These are phyloP conservation scores for Hibiscus mutabilis DNA, from an alignment of 345 rosid genomes.

Conservation along the genomic window DNA sequence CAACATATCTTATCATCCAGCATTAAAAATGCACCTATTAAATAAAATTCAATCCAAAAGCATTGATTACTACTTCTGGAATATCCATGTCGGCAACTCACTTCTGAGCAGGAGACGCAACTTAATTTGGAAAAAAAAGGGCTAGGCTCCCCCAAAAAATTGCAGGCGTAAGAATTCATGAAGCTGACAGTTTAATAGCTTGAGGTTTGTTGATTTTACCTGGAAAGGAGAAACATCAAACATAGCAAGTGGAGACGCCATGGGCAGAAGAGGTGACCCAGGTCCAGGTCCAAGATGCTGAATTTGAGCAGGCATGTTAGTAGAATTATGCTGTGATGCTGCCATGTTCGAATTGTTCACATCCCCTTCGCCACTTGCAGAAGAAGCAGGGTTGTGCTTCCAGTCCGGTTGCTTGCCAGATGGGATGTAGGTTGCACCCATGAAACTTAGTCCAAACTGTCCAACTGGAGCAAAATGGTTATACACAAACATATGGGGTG, in stretches of 20 bases:
- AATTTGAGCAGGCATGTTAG: constrained; percentile 53
- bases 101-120: background rate
- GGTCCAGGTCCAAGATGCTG: constrained; percentile 72
- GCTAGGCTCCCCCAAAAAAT: background rate
- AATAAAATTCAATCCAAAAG: background rate
- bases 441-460: constrained; percentile 92
- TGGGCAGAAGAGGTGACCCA: constrained; percentile 62
- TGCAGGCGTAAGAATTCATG: background rate
- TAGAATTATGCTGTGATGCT: constrained; percentile 50
- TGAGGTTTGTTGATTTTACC: constrained; percentile 32
- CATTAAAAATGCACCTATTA: background rate
- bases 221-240: constrained; percentile 94
- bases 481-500: constrained; percentile 92
- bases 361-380: constrained; percentile 64
- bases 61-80: background rate
- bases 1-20: background rate
- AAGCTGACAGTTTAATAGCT: background rate
- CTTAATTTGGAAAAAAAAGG: background rate
- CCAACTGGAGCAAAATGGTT: constrained; percentile 99
- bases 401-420: constrained; percentile 93
- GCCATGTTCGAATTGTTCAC: constrained; percentile 44
- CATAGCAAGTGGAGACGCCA: constrained; percentile 78
- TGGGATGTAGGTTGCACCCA: constrained; percentile 88
- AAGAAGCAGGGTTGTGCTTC: constrained; percentile 70
- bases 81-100: background rate